Evolutionary conservation across 2,329 filamentous ascomycete species (phyloP).

Genomic region (Aspergillus bombycis): DNA sequence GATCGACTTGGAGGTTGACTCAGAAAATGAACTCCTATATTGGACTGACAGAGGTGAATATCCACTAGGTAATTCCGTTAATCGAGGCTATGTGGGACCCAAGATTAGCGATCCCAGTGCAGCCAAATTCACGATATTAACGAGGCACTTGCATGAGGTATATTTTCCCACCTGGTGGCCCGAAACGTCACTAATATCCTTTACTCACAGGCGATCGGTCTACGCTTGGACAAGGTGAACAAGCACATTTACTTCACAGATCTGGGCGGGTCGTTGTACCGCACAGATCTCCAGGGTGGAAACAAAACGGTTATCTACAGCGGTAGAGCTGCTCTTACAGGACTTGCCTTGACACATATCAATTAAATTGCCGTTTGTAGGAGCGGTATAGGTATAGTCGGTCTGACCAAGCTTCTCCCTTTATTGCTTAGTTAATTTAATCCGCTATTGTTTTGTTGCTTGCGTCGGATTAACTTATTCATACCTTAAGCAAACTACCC

Average conservation of each 20-base stretch:
- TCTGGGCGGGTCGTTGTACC: background rate
- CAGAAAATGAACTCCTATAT: background rate
- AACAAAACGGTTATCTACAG: background rate
- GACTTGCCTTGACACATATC: background rate
- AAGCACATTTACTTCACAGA: background rate
- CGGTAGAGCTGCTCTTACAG: background rate
- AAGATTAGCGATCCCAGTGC: background rate
- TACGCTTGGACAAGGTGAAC: background rate
- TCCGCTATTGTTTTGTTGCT: too few relatives aligned
- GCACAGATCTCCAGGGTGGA: background rate
- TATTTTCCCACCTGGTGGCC: too few relatives aligned
- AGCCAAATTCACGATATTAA: background rate
- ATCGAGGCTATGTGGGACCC: background rate
- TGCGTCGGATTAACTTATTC: too few relatives aligned
- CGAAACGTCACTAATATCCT: too few relatives aligned
- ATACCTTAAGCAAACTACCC: too few relatives aligned
- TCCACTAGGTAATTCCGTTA: background rate
- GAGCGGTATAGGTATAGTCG: too few relatives aligned
- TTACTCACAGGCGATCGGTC: background rate
- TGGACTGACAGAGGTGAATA: background rate
- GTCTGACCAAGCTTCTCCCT: too few relatives aligned
- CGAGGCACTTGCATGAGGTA: background rate
- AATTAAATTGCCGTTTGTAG: background rate
- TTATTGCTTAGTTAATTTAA: too few relatives aligned
- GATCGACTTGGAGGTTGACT: constrained; percentile 61